Evolutionary conservation across 306 rosid species (phyloP).

Genomic region (Cicer cuneatum): DNA sequence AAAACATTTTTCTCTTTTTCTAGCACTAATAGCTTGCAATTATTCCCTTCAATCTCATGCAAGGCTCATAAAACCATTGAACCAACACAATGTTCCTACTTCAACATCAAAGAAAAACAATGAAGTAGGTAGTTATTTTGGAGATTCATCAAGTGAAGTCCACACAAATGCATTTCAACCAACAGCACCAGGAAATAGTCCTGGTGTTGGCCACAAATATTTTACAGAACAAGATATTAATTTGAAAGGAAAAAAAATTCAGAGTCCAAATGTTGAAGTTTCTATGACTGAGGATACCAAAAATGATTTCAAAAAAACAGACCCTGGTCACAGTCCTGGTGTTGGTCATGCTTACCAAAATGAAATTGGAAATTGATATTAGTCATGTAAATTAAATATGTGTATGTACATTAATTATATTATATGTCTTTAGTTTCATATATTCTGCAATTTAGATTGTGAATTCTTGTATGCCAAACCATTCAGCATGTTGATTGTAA

Average conservation of each 20-base stretch:
- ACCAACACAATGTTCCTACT: conserved; percentile 16
- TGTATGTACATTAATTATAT: background rate
- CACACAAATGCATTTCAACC: conserved; percentile 51
- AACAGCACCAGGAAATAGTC: conserved; percentile 65
- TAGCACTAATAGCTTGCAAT: conserved; percentile 34
- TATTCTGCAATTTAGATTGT: background rate
- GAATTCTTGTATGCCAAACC: background rate
- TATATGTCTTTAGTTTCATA: background rate
- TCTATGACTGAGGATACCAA: background rate
- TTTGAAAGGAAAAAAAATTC: conserved; percentile 6
- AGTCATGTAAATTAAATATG: background rate
- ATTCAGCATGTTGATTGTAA: conserved; percentile 14
- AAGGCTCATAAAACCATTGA: conserved; percentile 40
- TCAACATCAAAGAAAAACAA: conserved; percentile 9
- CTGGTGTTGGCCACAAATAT: conserved; percentile 55
- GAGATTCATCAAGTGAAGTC: conserved; percentile 28
- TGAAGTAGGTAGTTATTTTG: conserved; percentile 6
- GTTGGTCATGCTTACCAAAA: conserved; percentile 48
- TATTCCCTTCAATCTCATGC: conserved; percentile 37
- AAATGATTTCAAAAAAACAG: conserved; percentile 48
- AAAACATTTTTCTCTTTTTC: conserved; percentile 15
- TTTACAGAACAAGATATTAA: background rate
- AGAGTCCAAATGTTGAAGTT: conserved; percentile 27
- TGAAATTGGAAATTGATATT: conserved; percentile 31
- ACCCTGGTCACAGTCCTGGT: conserved; percentile 60